Evolutionary conservation across 345 rosid species (phyloP), one percentile per base, ranked within the genome.

Genomic region (Rhodomyrtus tomentosa): DNA sequence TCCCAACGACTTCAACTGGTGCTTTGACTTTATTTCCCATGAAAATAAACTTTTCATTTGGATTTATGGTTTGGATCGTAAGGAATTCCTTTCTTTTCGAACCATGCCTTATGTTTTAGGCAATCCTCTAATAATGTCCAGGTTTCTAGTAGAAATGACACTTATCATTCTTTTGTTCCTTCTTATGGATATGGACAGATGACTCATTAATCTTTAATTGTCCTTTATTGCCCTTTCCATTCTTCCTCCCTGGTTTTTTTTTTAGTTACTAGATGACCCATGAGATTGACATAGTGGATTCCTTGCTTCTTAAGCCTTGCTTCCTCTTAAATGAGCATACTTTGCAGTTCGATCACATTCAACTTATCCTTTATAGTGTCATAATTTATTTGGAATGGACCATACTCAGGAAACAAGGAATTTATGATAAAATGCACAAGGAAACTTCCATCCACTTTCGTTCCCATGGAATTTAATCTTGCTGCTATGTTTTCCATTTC

Each of bases 311-410:
- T 84, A 21, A 84, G 50, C 27, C 29, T 86, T 7, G 74, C 24
- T 83, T 83, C 84, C 85, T 81, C 83, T 50, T 83, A 29, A 73
- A 84, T 16, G 14, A 85, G 82, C 82, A 68, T 83, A 80, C n/a
- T 85, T 2, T 22, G 2, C 25, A 88, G 62, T 85, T 89, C 84
- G 76, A 36, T 53, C 27, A 88, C 55, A 85, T 88, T 85, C 54
- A 86, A 83, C 45, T 89, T 55, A n/a, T 88, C 88, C 32, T 89
- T 85, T 2, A 88, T 42, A 24, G 87, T 88, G 25, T 87, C 86
- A 14, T 86, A 87, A 52, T 86, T 55, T 5, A 87, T 82, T 54
- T 90, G 59, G 38, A 87, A 90, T 54, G 83, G 50, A 5, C 84
- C 59, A 84, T 82, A 82, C 84, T 32, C 27, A 83, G 84, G 83